Evolutionary conservation across 2,329 filamentous ascomycete species (phyloP), one percentile per base, ranked within the genome.

Genomic region (Diaporthe citrichinensis): DNA sequence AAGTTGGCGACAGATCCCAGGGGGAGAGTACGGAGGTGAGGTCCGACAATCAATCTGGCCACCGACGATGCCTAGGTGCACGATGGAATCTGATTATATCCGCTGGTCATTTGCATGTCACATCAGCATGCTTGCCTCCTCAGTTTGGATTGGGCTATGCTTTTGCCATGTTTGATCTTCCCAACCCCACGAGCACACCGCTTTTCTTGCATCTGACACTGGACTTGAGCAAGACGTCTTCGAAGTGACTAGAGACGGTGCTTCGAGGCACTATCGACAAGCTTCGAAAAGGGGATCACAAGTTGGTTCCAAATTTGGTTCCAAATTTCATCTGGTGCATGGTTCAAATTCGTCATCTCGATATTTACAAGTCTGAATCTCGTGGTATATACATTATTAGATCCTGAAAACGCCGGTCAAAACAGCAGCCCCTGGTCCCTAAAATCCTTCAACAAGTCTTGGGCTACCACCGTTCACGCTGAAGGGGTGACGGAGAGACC

Each of bases 331-430:
- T 55, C 9, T 28, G 23, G 25, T 23, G 31, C 34, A 41, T 55
- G 3, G 15, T 28, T 69, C 65, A 55, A 69, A 55, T 53, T 39
- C 49, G 49, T 69, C 65, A 25, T 69, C 49, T 39, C 49, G 41
- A 55, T 39, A 55, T 69, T 28, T 41, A 69, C 49, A 55, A 41
- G 23, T 69, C 65, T 55, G 46, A 69, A 69, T 55, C 46, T 69
- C 65, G 49, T 69, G 46, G 36, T 69, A 55, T 55, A 36, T 39
- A 53, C 65, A 55, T 55, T 28, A 41, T 41, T 55, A 55, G 2
- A 65, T 53, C 65, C 65, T 69, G 20, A 28, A 41, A 65, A 69
- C 49, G 49, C 34, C 65, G 34, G 49, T 28, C n/a, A n/a, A 55
- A 62, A 55, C 9, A 55, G n/a, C n/a, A 20, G 34, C 20, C 34